Conservation (phyloP, 2,329 filamentous ascomycete species). For the Colletotrichum zoysiae region DNA sequence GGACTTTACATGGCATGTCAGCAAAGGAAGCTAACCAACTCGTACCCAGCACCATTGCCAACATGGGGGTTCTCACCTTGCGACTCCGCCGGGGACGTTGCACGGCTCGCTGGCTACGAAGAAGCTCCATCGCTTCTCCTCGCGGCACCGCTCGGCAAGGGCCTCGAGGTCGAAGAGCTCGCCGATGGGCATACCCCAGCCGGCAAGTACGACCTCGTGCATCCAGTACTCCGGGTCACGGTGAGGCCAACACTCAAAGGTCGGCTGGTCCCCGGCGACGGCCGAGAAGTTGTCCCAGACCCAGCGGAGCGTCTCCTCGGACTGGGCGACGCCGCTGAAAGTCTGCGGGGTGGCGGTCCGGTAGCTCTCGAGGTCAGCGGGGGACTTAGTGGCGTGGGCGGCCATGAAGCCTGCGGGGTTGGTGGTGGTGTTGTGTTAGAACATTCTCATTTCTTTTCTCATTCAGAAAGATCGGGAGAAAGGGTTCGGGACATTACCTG, state of each 20-base stretch:
- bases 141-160: constrained; percentile 51
- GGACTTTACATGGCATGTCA: constrained; percentile 44
- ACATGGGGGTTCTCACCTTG: constrained; percentile 41
- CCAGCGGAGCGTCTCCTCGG: constrained; percentile 64
- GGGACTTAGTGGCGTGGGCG: constrained; percentile 35
- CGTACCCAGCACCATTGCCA: neutral
- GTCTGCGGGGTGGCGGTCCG: constrained; percentile 29
- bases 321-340: constrained; percentile 59
- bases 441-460: no score
- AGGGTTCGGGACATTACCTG: constrained; percentile 46
- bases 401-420: constrained; percentile 34
- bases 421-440: neutral
- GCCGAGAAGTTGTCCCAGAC: constrained; percentile 71
- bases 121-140: constrained; percentile 52
- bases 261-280: constrained; percentile 66
- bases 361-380: constrained; percentile 27
- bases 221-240: constrained; percentile 49
- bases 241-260: constrained; percentile 63
- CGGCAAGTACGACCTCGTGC: constrained; percentile 58
- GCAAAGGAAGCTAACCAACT: neutral
- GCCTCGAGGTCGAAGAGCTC: constrained; percentile 57
- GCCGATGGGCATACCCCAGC: constrained; percentile 59
- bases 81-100: constrained; percentile 49
- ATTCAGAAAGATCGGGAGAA: neutral
- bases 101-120: constrained; percentile 55